Evolutionary conservation across 257 asterid genomes (phyloP).

Genomic region (Petrea volubilis): DNA sequence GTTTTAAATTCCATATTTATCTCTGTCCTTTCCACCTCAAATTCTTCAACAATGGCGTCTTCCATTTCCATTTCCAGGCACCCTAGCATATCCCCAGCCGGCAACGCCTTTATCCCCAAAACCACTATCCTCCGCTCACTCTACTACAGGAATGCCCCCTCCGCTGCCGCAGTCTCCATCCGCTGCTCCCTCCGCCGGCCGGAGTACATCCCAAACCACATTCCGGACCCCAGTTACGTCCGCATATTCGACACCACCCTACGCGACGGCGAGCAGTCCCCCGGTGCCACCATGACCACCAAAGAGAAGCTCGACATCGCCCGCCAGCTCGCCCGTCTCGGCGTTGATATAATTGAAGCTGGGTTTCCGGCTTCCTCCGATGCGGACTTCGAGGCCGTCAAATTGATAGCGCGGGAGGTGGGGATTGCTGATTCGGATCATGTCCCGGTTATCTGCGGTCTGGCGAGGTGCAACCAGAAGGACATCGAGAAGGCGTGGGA

Average conservation of each 20-base stretch:
- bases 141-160: slow-evolving; percentile 23
- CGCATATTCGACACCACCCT: slow-evolving; percentile 94
- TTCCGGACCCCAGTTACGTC: slow-evolving; percentile 82
- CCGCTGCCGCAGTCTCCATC: slow-evolving; percentile 34
- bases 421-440: slow-evolving; percentile 55
- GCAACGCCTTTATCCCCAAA: not conserved
- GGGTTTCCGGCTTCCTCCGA: slow-evolving; percentile 96
- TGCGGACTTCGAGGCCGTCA: slow-evolving; percentile 86
- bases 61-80: slow-evolving; percentile 32
- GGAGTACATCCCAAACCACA: slow-evolving; percentile 69
- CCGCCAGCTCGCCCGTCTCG: slow-evolving; percentile 79
- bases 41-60: slow-evolving; percentile 36
- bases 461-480: slow-evolving; percentile 88
- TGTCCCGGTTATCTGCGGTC: slow-evolving; percentile 88
- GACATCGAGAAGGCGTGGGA: slow-evolving; percentile 96
- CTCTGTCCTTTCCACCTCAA: not conserved
- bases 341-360: slow-evolving; percentile 95
- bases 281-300: slow-evolving; percentile 97
- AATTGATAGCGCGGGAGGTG: slow-evolving; percentile 73
- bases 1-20: not conserved
- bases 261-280: slow-evolving; percentile 99
- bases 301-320: slow-evolving; percentile 91
- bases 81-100: slow-evolving; percentile 9
- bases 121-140: slow-evolving; percentile 10
- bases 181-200: slow-evolving; percentile 67